A percentile compares a stretch with the other conserved stretches of the same genome.
These are phyloP conservation scores for Pisolithus tinctorius DNA, from an alignment of 768 basidiomycete species.

Conservation along the genomic window DNA sequence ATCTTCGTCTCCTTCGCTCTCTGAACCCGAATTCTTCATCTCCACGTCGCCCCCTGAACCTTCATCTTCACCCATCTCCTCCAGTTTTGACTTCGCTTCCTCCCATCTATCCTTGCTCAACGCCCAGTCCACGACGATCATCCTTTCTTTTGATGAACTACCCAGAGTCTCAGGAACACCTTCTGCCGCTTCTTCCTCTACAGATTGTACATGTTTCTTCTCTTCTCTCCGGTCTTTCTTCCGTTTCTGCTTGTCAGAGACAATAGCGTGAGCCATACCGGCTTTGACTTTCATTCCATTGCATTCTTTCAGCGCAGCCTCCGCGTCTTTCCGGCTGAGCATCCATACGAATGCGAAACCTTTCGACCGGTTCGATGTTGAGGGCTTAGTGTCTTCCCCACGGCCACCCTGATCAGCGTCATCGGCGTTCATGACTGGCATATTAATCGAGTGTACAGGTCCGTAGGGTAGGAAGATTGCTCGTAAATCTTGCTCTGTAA, in stretches of 20 bases:
- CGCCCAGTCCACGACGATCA: constrained; percentile 95
- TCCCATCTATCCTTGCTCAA: constrained; percentile 91
- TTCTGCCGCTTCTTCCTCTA: constrained; percentile 29
- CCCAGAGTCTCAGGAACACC: constrained; percentile 27
- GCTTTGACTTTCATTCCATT: constrained; percentile 69
- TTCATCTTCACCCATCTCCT: constrained; percentile 22
- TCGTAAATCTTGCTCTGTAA: constrained; percentile 79
- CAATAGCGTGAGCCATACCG: constrained; percentile 51
- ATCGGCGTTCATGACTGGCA: constrained; percentile 45
- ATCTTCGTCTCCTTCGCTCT: constrained; percentile 21
- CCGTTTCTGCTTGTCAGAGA: constrained; percentile 59
- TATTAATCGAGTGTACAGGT: constrained; percentile 77
- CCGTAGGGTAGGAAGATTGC: constrained; percentile 84
- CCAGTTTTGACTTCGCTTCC: constrained; percentile 60
- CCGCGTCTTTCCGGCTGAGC: constrained; percentile 77
- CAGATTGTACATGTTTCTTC: constrained; percentile 31
- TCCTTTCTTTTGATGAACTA: constrained; percentile 42
- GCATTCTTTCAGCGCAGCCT: constrained; percentile 69
- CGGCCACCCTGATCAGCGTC: constrained; percentile 24
- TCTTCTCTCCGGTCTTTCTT: constrained; percentile 54
- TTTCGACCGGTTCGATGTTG: constrained; percentile 38
- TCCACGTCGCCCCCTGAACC: constrained; percentile 26
- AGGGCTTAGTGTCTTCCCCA: constrained; percentile 14
- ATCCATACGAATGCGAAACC: constrained; percentile 98
- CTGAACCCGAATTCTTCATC: constrained; percentile 23